Evolutionary conservation across 768 basidiomycete species (phyloP), one percentile per base, ranked within the genome.

Genomic region (Gautieria morchelliformis): DNA sequence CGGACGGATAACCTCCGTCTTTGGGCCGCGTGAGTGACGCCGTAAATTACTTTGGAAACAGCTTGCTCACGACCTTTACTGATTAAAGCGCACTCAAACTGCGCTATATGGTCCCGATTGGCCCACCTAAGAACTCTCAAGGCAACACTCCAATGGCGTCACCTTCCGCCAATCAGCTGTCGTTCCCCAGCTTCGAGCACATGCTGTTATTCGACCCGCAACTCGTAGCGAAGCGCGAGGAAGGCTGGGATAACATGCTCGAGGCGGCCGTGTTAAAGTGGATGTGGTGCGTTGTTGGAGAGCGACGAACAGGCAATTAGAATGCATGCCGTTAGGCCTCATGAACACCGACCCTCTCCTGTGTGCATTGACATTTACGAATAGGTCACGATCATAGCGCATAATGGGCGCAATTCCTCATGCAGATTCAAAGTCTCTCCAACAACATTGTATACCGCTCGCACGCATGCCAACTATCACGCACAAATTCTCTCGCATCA

Each of bases 211-310:
- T 95, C 60, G 89, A 93, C 64, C 81, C 88, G 0, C 78, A 79
- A 46, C 68, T 82, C 2, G 80, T 93, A 2, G 92, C 90, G 30
- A 75, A 81, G 58, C 81, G 76, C 57, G 90, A 87, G 11, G 75
- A 78, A 0, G 89, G 87, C 0, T 95, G 92, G 92, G 84, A 90
- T 56, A 72, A 72, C 24, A 89, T 92, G 86, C 74, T 95, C 5
- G 82, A 87, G 66, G 63, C 63, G 20, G 76, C 81, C 0, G 69
- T 92, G 11, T 48, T 79, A 42, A 71, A 75, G 37, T 94, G 92
- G 92, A 74, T 84, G 56, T 72, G 75, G 22, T 81, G 77, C 30
- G 83, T 84, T 7, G 78, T 89, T 4, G 78, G 81, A 39, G 92
- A 95, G 71, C 71, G 71, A 67, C 48, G 76, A 14, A n/a, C 11